Conservation (phyloP, 2,329 filamentous ascomycete genomes). For the Dactylella cylindrospora region DNA sequence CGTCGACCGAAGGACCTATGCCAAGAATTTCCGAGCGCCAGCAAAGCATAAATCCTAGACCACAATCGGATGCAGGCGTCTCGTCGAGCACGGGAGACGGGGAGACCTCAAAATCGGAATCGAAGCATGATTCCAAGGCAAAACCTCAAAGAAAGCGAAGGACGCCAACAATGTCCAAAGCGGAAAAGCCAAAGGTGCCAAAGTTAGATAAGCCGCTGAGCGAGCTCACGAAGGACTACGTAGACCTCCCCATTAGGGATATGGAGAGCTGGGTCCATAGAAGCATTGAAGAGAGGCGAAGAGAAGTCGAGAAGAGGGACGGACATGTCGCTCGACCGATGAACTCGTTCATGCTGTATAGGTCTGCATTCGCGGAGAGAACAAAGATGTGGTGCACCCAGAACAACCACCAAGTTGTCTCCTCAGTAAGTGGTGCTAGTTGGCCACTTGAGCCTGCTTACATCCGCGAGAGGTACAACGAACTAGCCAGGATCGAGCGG, state of each 20-base stretch:
- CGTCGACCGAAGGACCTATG: constrained; percentile 17
- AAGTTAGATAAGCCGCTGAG: constrained; percentile 69
- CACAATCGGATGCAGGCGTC: background rate
- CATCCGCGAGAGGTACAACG: constrained; percentile 73
- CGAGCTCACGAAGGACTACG: constrained; percentile 65
- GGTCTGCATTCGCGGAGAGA: constrained; percentile 84
- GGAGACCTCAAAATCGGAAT: background rate
- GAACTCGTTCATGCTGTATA: constrained; percentile 98
- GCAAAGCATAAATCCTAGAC: background rate
- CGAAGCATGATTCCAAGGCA: background rate
- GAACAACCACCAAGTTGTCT: constrained; percentile 93
- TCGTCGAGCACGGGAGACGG: background rate
- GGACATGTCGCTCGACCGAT: constrained; percentile 87
- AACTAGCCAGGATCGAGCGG: constrained; percentile 76
- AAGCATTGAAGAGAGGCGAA: constrained; percentile 64
- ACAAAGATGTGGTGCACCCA: constrained; percentile 78
- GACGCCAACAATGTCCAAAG: constrained; percentile 28
- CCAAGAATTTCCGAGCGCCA: background rate
- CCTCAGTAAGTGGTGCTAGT: constrained; percentile 78
- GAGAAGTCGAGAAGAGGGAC: constrained; percentile 70
- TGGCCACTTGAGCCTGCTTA: constrained; percentile 79
- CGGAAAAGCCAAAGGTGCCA: constrained; percentile 56
- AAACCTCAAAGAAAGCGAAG: constrained; percentile 34
- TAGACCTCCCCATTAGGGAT: constrained; percentile 67
- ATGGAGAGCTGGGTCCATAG: constrained; percentile 80